A percentile compares a stretch with the other conserved stretches of the same genome.
These are phyloP conservation scores for Rhynchospora breviuscula DNA, from an alignment of 176 grass and related monocot species.

Conservation along the genomic window DNA sequence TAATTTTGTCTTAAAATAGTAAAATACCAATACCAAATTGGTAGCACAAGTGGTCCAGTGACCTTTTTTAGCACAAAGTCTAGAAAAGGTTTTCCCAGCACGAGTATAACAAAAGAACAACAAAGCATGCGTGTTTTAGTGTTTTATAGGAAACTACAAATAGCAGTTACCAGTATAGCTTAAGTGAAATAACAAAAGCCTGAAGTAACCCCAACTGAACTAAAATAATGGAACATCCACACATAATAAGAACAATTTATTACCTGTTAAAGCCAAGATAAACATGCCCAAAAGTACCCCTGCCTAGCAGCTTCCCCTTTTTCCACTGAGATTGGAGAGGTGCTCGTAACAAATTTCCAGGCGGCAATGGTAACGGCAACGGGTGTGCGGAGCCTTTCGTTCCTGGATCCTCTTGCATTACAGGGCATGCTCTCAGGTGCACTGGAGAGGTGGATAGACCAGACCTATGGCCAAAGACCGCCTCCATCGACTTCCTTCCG, in stretches of 20 bases:
- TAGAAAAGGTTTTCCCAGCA: not conserved
- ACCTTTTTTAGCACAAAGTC: not conserved
- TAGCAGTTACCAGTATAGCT: not conserved
- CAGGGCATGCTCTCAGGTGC: slow-evolving; percentile 34
- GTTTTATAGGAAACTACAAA: not conserved
- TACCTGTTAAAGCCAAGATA: slow-evolving; percentile 85
- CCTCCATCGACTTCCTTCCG: slow-evolving; percentile 46
- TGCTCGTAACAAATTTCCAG: slow-evolving; percentile 24
- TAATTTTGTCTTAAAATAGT: no score
- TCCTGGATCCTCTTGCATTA: slow-evolving; percentile 41
- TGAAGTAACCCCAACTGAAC: not conserved
- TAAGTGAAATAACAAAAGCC: not conserved
- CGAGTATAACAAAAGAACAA: not conserved
- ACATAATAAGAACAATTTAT: not conserved
- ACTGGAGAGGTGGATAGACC: slow-evolving; percentile 41
- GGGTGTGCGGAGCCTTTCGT: slow-evolving; percentile 36
- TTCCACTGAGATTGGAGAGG: slow-evolving; percentile 64
- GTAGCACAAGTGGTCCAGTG: not conserved
- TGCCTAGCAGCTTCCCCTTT: slow-evolving; percentile 63
- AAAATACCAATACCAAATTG: no score
- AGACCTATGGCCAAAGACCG: slow-evolving; percentile 43
- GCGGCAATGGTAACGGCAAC: slow-evolving; percentile 51
- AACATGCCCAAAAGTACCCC: slow-evolving; percentile 77
- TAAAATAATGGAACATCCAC: not conserved
- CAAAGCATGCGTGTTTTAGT: not conserved